Base-by-base conservation (phyloP, 1,139 yeast species). In the Pichia sorboxylosa region DNA sequence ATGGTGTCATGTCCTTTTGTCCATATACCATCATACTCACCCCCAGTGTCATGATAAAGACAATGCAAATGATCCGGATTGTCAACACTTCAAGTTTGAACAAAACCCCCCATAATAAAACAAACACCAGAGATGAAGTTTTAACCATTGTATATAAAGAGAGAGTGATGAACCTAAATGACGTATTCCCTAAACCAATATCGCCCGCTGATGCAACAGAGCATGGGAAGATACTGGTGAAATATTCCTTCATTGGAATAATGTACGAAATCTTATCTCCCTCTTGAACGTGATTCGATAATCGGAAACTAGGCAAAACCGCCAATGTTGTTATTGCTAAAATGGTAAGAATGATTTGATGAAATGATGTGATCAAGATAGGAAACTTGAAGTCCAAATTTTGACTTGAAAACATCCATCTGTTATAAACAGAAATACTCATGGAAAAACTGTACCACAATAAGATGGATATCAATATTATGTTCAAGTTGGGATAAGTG, bases 321-420 rank as follows among this genome's bases (percentile, higher is more conserved):
- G 58, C 57, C 27, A 78, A 52, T 17, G 73, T 62, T 2, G 50
- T 22, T 10, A 60, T 51, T 38, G 78, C 64, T 20, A 75, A 47
- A 2, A 55, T 24, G 35, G 73, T 73, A 39, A 90, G 66, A 22
- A 85, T 69, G 20, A 79, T 52, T 59, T 90, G 97, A 55, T 90
- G 98, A 44, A 80, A 66, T 5, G 87, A 64, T 0, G 98, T 90
- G 31, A 87, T 72, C 18, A 87, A 57, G 13, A 90, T 69, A 1
- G 98, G 98, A 52, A 73, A 90, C 30, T 73, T 69, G 51, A 90
- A 79, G 47, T 82, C 70, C 38, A 87, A 61, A 8, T 71, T 84
- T 13, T 71, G 83, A 52, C 56, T 66, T 30, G 92, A 87, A 59
- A 87, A 90, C 95, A 90, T 87, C 96, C 96, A 87, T 57, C 87